phyloP scores from a whole-genome alignment of 768 basidiomycete species.

The Boletus sp. region DNA sequence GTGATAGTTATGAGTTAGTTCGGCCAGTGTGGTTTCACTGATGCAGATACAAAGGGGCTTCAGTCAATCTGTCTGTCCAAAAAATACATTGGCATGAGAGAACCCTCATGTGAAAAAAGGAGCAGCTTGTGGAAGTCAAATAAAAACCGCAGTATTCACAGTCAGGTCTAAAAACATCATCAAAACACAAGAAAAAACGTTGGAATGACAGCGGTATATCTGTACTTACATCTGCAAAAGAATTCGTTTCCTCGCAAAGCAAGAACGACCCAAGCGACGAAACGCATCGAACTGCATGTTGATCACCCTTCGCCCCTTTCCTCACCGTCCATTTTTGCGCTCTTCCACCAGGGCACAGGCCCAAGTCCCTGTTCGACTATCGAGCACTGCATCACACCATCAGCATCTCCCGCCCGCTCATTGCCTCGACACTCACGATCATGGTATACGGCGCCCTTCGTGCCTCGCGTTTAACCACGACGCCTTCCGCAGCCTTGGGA shows the following conservation, averaged over 20 bases:
- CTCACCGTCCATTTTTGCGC: slow-evolving; percentile 40
- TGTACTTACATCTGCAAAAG: slow-evolving; percentile 1
- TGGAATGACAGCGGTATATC: neutral
- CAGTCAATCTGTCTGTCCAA: neutral
- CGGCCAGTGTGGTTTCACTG: neutral
- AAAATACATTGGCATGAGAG: neutral
- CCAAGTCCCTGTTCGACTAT: slow-evolving; percentile 83
- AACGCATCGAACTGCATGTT: neutral
- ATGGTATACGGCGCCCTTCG: slow-evolving; percentile 65
- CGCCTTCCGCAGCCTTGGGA: slow-evolving; percentile 69
- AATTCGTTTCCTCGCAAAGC: neutral
- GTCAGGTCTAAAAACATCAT: neutral
- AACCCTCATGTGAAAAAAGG: neutral
- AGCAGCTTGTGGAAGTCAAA: neutral
- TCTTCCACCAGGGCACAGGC: slow-evolving; percentile 72
- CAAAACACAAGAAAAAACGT: neutral
- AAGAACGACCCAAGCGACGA: neutral
- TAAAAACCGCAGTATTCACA: neutral
- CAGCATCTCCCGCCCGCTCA: neutral
- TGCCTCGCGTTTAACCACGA: slow-evolving; percentile 48
- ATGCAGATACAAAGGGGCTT: neutral
- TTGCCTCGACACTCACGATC: slow-evolving; percentile 43
- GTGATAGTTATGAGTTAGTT: no score
- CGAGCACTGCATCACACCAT: slow-evolving; percentile 55
- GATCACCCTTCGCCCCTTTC: slow-evolving; percentile 38